Evolutionary conservation across 2,329 filamentous ascomycete genomes (phyloP).

Genomic region (Trichoderma sp.): DNA sequence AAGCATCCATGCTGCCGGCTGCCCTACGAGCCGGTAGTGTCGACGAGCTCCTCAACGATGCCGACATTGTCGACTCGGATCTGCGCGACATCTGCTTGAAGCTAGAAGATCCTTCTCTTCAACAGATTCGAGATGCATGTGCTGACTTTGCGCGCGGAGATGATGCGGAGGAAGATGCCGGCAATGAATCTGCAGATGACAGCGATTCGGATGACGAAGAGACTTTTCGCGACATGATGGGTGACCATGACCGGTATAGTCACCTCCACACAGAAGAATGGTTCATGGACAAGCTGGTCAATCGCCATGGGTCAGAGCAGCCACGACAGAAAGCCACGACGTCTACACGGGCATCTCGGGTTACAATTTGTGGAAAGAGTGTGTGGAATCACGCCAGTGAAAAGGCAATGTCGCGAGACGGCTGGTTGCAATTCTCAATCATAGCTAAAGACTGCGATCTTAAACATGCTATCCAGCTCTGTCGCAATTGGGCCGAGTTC

Average conservation of each 20-base stretch:
- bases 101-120: constrained; percentile 27
- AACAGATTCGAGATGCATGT: constrained; percentile 31
- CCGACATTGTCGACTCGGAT: constrained; percentile 26
- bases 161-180: constrained; percentile 20
- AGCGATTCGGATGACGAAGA: constrained; percentile 16
- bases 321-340: constrained; percentile 3
- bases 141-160: constrained; percentile 30
- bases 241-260: constrained; percentile 19
- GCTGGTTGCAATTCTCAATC: constrained; percentile 32
- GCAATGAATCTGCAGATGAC: constrained; percentile 1
- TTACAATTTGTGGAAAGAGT: constrained; percentile 28
- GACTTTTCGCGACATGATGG: constrained; percentile 23
- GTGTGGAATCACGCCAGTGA: constrained; percentile 32
- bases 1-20: constrained; percentile 28
- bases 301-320: neutral
- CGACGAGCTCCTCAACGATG: constrained; percentile 28
- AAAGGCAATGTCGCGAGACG: constrained; percentile 31
- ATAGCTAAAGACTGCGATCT: constrained; percentile 31
- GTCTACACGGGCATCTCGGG: constrained; percentile 21
- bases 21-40: constrained; percentile 27
- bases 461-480: constrained; percentile 29
- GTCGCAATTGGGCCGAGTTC: constrained; percentile 32
- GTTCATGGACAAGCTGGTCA: constrained; percentile 22
- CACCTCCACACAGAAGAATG: constrained; percentile 27
- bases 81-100: constrained; percentile 30